Conservation (phyloP, 2,329 filamentous ascomycete species). For the Botrytis paeoniae region DNA sequence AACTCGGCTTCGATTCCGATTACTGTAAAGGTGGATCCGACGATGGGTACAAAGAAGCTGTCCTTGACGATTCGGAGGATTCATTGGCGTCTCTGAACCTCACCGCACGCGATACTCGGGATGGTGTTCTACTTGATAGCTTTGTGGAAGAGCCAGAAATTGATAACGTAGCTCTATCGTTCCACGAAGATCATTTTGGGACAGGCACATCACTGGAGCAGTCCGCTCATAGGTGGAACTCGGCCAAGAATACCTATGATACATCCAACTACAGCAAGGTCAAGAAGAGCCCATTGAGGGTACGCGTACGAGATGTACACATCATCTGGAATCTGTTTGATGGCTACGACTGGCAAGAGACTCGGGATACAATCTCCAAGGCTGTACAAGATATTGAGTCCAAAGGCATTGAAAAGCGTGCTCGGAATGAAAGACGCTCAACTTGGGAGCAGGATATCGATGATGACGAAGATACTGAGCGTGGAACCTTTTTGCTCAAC, state of each 20-base stretch:
- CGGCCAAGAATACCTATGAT: constrained; percentile 70
- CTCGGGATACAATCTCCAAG: constrained; percentile 79
- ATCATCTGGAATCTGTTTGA: constrained; percentile 98
- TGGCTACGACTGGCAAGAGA: constrained; percentile 93
- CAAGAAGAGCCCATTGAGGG: constrained; percentile 66
- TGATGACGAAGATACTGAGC: constrained; percentile 80
- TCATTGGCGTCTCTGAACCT: constrained; percentile 32
- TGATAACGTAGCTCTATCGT: constrained; percentile 61
- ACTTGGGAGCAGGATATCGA: constrained; percentile 62
- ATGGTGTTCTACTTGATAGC: constrained; percentile 47
- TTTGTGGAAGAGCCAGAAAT: constrained; percentile 44
- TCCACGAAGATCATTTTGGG: constrained; percentile 77
- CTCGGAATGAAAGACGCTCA: constrained; percentile 54
- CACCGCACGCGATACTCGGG: constrained; percentile 42
- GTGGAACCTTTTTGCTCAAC: constrained; percentile 96
- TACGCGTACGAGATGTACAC: constrained; percentile 82
- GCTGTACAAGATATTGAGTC: constrained; percentile 85
- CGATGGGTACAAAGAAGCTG: constrained; percentile 31
- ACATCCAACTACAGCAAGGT: constrained; percentile 59
- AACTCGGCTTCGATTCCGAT: constrained; percentile 44
- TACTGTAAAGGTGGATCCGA: constrained; percentile 45
- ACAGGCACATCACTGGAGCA: constrained; percentile 58
- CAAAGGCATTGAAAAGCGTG: constrained; percentile 72
- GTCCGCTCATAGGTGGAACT: constrained; percentile 78
- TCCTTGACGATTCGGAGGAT: constrained; percentile 43